Evolutionary conservation across 148 eudicot genomes (phyloP).

Genomic region (Linanthus parryae): DNA sequence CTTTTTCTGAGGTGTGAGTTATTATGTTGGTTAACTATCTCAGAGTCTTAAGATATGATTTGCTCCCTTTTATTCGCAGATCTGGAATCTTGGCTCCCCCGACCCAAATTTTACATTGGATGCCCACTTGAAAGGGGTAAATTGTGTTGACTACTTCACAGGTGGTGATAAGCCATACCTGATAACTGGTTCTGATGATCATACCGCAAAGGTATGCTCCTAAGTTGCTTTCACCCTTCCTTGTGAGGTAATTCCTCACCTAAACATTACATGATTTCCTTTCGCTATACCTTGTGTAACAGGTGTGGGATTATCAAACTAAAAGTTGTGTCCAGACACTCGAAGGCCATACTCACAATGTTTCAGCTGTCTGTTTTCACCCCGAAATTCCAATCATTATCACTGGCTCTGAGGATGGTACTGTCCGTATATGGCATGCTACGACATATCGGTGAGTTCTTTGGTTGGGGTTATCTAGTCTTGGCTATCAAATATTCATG

Average conservation of each 20-base stretch:
- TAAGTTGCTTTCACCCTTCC: background rate
- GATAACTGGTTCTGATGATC: conserved; percentile 94
- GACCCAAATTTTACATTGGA: conserved; percentile 86
- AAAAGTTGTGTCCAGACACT: conserved; percentile 67
- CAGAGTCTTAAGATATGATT: too few species aligned
- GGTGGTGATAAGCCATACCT: conserved; percentile 87
- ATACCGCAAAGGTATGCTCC: conserved; percentile 71
- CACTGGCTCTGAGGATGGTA: conserved; percentile 83
- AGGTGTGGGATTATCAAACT: conserved; percentile 84
- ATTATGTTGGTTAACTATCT: background rate
- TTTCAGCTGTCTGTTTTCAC: conserved; percentile 61
- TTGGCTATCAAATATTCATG: too few species aligned
- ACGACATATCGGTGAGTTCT: conserved; percentile 51
- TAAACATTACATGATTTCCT: background rate
- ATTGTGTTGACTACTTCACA: conserved; percentile 86
- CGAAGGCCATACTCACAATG: conserved; percentile 81
- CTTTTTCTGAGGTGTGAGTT: too few species aligned
- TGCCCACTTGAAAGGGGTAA: conserved; percentile 87
- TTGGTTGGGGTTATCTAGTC: too few species aligned
- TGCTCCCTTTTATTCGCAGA: conserved; percentile 28
- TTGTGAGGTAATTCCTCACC: background rate
- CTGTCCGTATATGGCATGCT: conserved; percentile 65
- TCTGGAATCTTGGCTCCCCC: conserved; percentile 95
- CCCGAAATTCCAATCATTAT: conserved; percentile 67
- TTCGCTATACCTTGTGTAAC: background rate